Conservation (phyloP, 192 early-diverging fungal genomes). For the Ambispora gerdemannii region DNA sequence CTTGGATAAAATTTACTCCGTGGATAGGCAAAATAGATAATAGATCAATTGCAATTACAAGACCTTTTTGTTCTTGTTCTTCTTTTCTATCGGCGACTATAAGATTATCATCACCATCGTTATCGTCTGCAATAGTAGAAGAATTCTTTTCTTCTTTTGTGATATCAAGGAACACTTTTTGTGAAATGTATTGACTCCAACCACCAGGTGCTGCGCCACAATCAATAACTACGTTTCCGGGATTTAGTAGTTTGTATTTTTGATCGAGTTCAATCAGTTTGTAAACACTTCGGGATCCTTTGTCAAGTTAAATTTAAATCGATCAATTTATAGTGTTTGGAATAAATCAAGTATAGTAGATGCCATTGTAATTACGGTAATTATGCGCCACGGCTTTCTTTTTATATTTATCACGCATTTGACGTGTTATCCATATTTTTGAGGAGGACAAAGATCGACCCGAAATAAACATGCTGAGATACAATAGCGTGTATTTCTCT, state of each 20-base stretch:
- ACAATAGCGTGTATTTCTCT: too few species aligned
- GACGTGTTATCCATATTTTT: constrained; percentile 63
- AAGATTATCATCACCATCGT: constrained; percentile 1
- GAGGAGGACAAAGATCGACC: too few species aligned
- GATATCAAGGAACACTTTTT: constrained; percentile 33
- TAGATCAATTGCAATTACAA: constrained; percentile 69
- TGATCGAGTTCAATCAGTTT: constrained; percentile 64
- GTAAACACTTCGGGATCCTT: constrained; percentile 62
- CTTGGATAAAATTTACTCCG: constrained; percentile 59
- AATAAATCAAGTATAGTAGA: not conserved
- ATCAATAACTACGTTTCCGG: constrained; percentile 45
- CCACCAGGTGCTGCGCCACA: constrained; percentile 75
- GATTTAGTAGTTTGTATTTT: constrained; percentile 42
- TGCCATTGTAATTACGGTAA: constrained; percentile 43
- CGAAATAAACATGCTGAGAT: too few species aligned
- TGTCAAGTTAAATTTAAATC: not conserved
- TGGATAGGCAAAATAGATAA: constrained; percentile 66
- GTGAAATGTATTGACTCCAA: constrained; percentile 70
- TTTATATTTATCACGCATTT: constrained; percentile 68
- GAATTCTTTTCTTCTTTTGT: constrained; percentile 12
- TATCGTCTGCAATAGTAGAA: constrained; percentile 6
- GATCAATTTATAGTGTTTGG: not conserved
- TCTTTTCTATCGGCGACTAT: too few species aligned
- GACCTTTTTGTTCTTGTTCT: constrained; percentile 30
- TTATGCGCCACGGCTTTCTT: constrained; percentile 49